Evolutionary conservation across 495 filamentous ascomycete species (phyloP).

Genomic region (Pseudotulostoma volvatum): DNA sequence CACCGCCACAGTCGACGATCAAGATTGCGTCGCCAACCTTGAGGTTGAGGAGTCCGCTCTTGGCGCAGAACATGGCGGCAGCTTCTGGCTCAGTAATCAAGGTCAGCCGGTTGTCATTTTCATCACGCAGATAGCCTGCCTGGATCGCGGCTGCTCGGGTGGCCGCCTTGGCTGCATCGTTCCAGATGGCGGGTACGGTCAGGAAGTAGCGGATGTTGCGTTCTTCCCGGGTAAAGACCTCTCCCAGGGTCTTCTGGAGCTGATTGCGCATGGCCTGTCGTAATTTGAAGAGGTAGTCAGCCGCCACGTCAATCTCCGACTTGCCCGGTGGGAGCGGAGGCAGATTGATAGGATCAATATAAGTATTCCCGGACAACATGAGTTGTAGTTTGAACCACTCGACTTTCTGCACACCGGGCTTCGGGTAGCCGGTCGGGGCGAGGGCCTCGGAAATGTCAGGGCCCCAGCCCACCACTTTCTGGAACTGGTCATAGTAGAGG

Average conservation of each 20-base stretch:
- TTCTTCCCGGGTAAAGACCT: constrained; percentile 64
- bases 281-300: constrained; percentile 66
- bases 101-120: constrained; percentile 61
- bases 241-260: constrained; percentile 58
- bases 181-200: constrained; percentile 67
- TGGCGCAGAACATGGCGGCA: constrained; percentile 64
- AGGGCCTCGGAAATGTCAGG: constrained; percentile 67
- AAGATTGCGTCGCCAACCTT: constrained; percentile 62
- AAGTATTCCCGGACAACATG: constrained; percentile 67
- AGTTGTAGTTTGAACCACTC: constrained; percentile 77
- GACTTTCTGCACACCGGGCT: constrained; percentile 65
- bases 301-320: constrained; percentile 65
- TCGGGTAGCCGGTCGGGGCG: constrained; percentile 64
- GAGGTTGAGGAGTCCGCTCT: constrained; percentile 58
- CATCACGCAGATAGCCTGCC: constrained; percentile 58
- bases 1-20: constrained; percentile 67
- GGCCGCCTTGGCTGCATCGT: constrained; percentile 65
- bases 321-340: constrained; percentile 63
- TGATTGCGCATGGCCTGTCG: constrained; percentile 63
- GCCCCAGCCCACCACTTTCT: constrained; percentile 70
- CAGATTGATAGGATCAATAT: constrained; percentile 68
- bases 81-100: constrained; percentile 65
- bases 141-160: constrained; percentile 63
- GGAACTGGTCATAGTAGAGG: constrained; percentile 68
- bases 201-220: constrained; percentile 64